Evolutionary conservation across 257 asterid genomes (phyloP).

Genomic region (Coffea canephora): DNA sequence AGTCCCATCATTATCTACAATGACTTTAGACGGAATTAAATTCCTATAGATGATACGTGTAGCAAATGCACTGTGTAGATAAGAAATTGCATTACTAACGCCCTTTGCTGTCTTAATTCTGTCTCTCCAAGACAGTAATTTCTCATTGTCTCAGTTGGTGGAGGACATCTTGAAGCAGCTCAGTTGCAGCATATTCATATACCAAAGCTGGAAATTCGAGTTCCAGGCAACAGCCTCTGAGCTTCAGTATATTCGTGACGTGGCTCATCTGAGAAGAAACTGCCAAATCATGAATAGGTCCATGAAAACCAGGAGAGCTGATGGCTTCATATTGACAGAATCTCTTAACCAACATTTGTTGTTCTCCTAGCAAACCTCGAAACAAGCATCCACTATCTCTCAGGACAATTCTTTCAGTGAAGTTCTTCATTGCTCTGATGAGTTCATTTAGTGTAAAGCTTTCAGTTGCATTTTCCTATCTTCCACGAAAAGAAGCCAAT

Average conservation of each 20-base stretch:
- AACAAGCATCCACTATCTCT: too few species aligned
- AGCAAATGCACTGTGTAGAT: slow-evolving; percentile 18
- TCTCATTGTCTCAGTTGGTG: not conserved
- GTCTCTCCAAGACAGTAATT: slow-evolving; percentile 6
- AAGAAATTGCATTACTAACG: slow-evolving; percentile 17
- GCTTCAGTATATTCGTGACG: slow-evolving; percentile 17
- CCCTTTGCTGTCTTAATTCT: slow-evolving; percentile 18
- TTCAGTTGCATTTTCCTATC: slow-evolving; percentile 9
- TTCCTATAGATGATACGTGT: slow-evolving; percentile 12
- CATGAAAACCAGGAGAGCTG: not conserved
- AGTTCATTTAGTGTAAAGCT: slow-evolving; percentile 14
- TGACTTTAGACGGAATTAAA: slow-evolving; percentile 12
- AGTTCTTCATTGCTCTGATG: slow-evolving; percentile 13
- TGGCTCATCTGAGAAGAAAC: slow-evolving; percentile 24
- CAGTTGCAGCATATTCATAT: slow-evolving; percentile 12
- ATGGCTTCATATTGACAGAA: not conserved
- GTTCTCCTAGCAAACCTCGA: slow-evolving; percentile 4
- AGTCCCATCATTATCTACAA: slow-evolving; percentile 16
- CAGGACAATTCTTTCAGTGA: not conserved
- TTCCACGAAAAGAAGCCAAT: slow-evolving; percentile 10
- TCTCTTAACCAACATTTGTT: not conserved
- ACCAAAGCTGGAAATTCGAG: slow-evolving; percentile 13
- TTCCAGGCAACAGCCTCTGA: slow-evolving; percentile 21
- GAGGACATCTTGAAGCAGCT: slow-evolving; percentile 8
- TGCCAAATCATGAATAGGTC: slow-evolving; percentile 17